Evolutionary conservation across 1,139 yeast species (phyloP), one percentile per base, ranked within the genome.

Genomic region (Saccharomyces hybrid): DNA sequence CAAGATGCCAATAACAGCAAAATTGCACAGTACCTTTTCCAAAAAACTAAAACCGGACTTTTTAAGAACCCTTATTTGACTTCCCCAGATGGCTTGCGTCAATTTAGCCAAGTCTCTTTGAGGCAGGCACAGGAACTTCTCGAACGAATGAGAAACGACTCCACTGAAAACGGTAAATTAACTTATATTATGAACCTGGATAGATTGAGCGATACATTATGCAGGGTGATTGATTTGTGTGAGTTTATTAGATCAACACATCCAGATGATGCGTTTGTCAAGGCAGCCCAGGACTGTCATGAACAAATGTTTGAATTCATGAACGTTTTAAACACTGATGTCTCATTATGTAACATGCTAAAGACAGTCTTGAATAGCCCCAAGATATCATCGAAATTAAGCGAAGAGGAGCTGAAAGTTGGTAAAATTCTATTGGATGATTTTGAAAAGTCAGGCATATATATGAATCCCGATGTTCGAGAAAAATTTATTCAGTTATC

Each of bases 161-260:
- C 71, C 24, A 66, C 77, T 1, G 71, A 70, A 1, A 73, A 74
- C 19, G 88, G 85, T 1, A 71, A 80, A 51, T 64, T 74, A 38
- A 70, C 75, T 12, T 88, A 82, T 57, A 81, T 93, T 54, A 68
- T 82, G 52, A 82, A 83, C 54, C 73, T 93, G 58, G 99, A 93
- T 69, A 83, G 90, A 61, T 73, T 95, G 48, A 87, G 96, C 64
- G 99, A 93, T 68, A 80, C 87, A 21, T 72, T 93, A 48, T 93
- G 99, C 68, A 81, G 96, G 57, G 98, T 89, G 7, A 91, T 93
- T 48, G 99, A 93, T 69, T 81, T 91, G 54, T 95, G 96, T 28
- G 99, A 93, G 62, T 93, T 93, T 71, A 82, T 95, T 28, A 76
- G 99, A 53, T 91, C 90, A 51, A 83, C 86, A 1, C 98, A 93